phyloP scores from a whole-genome alignment of 2,329 filamentous ascomycete species.

The Epichloe gansuensis region DNA sequence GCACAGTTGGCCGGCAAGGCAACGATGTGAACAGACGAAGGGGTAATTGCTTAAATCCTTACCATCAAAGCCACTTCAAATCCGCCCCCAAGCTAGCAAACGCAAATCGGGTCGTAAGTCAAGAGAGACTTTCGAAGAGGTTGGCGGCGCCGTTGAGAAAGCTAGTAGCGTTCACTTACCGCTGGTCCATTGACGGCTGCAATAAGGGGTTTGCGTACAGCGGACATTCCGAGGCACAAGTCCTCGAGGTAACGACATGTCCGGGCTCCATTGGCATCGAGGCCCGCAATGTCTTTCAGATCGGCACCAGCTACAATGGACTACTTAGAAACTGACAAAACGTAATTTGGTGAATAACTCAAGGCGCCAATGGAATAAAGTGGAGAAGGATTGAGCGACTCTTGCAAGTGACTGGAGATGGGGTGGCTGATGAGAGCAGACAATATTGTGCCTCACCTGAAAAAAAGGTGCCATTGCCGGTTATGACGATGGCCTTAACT shows the following conservation, averaged over 20 bases:
- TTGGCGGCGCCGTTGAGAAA: not conserved
- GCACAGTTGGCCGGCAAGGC: not conserved
- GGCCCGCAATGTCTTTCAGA: constrained; percentile 22
- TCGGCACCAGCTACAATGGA: constrained; percentile 21
- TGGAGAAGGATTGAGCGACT: constrained; percentile 1
- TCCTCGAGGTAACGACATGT: constrained; percentile 27
- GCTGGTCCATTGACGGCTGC: constrained; percentile 38
- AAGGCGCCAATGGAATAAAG: constrained; percentile 2
- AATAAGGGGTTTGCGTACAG: constrained; percentile 32
- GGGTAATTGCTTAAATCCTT: constrained; percentile 8
- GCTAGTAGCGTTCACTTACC: constrained; percentile 22
- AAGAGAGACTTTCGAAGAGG: not conserved
- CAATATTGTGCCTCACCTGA: constrained; percentile 9
- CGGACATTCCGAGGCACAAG: constrained; percentile 23
- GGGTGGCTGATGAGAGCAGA: not conserved
- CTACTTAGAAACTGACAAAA: not conserved
- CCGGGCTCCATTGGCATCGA: constrained; percentile 21
- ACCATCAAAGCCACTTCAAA: constrained; percentile 38
- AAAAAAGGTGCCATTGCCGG: constrained; percentile 20
- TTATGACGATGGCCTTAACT: constrained; percentile 25
- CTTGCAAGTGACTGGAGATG: not conserved
- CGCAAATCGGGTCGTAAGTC: constrained; percentile 6
- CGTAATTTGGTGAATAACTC: not conserved
- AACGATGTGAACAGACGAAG: not conserved
- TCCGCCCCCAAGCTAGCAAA: constrained; percentile 33